Base-by-base conservation (phyloP, 2,329 filamentous ascomycete genomes). In the Coniosporium uncinatum region DNA sequence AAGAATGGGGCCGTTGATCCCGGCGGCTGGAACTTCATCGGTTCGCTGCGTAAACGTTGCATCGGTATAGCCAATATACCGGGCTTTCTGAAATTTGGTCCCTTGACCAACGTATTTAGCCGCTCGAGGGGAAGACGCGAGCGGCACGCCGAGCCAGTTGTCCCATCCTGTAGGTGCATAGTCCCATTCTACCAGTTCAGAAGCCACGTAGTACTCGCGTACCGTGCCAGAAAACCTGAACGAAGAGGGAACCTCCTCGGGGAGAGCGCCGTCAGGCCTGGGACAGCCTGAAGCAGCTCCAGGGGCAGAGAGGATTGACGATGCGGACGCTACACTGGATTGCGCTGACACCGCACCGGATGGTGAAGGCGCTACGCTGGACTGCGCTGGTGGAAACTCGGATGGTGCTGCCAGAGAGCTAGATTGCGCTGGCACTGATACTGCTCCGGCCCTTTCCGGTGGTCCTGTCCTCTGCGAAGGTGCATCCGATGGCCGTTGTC, bases 11-110 rank as follows among this genome's bases (percentile, higher is more conserved):
- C 52, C 53, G 37, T 46, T 48, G 18, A 47, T 51, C 5, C 53
- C 53, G 35, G 55, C 52, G 47, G 45, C 53, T n/a, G 47, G 40
- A 6, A 52, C 53, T 38, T 59, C 52, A 22, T 48, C 42, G 14
- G 44, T 45, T 18, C 41, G 35, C 3, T 43, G 37, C 4, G 36
- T 47, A 43, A 58, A 57, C n/a, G 42, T 46, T 8, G 41, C 36
- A 29, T 55, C 55, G 5, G 56, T 59, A 42, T 59, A 58, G 6
- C 55, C 56, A n/a, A 51, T 48, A 41, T 58, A 56, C 5, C 56
- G 41, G 5, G 54, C 56, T 37, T 59, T 59, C 8, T 50, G 42
- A 43, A 45, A 59, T 11, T 43, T 57, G 3, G 51, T 51, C 14
- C 49, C 49, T 22, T 37, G 33, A 22, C 36, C 41, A 16, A 22